Evolutionary conservation across 345 rosid species (phyloP), one percentile per base, ranked within the genome.

Genomic region (Brassica rapa): DNA sequence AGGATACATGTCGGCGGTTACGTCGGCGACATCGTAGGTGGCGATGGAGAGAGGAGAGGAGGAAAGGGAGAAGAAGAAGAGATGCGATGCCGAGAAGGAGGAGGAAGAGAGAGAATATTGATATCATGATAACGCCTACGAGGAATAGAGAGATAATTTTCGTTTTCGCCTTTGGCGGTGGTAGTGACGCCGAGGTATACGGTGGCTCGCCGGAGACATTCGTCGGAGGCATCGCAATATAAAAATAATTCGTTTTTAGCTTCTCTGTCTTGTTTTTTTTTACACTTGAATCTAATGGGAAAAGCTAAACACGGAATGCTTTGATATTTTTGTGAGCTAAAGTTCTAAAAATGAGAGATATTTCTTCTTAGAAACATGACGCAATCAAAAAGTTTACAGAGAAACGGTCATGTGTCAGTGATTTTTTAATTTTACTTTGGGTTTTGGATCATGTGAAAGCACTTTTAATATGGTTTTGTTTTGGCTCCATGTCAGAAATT

Each of bases 91-190:
- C 85, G 30, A 88, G 81, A 67, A 81, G 80, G 79, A 83, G 77
- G 72, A 87, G 85, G 86, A 89, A 89, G 68, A 87, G 61, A 35
- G 77, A 65, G 53, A 90, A 87, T 16, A 71, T 60, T 62, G 87
- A 61, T 51, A 86, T 78, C 97, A 90, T 94, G 76, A 92, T 92
- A 1, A 86, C 23, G 69, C 87, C 86, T 59, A 90, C 87, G 21
- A 94, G 86, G 82, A 94, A 41, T 15, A 91, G 16, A 33, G 81
- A 77, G 56, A 77, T 16, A 63, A 78, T 70, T 14, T 15, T 77
- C 37, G 76, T 53, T 77, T 77, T 71, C 0, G 81, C 71, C 12
- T 77, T 71, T 55, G 71, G 66, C 21, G 25, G 64, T 62, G 70
- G 69, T 10, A 49, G 70, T 60, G 51, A 43, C 59, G 59, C 49